These are phyloP conservation scores for Fusarium papillatum DNA, from an alignment of 2,329 filamentous ascomycete genomes.

Conservation along the genomic window DNA sequence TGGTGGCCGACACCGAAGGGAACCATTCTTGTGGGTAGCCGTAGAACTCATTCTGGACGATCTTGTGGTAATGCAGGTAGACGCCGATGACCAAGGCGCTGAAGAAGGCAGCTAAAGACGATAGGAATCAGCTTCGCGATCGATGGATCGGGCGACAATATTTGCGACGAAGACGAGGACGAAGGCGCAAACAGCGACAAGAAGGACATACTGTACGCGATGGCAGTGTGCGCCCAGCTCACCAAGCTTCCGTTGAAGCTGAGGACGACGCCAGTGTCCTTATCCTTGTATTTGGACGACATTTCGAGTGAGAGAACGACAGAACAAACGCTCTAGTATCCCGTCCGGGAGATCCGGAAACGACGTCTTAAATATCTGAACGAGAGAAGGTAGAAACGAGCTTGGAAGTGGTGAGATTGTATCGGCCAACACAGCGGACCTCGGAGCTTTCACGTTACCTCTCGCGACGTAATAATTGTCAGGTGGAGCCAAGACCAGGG, in stretches of 20 bases:
- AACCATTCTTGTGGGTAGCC: conserved; percentile 98
- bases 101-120: conserved; percentile 80
- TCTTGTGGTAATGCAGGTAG: conserved; percentile 93
- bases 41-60: conserved; percentile 97
- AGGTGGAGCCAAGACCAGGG: conserved; percentile 31
- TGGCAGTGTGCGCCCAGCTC: conserved; percentile 86
- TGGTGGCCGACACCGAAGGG: conserved; percentile 94
- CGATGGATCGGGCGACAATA: neutral
- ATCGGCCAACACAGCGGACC: conserved; percentile 37
- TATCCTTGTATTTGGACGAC: conserved; percentile 72
- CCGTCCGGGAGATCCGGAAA: conserved; percentile 50
- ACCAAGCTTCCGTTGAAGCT: conserved; percentile 90
- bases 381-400: conserved; percentile 25
- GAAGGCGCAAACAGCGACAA: conserved; percentile 6
- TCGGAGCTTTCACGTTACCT: conserved; percentile 44
- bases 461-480: conserved; percentile 43
- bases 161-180: neutral
- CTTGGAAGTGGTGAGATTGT: conserved; percentile 44
- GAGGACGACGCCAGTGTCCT: conserved; percentile 70
- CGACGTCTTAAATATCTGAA: conserved; percentile 25
- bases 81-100: conserved; percentile 87
- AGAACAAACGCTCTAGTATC: conserved; percentile 39
- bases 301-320: conserved; percentile 45
- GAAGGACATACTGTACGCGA: conserved; percentile 79
- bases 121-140: conserved; percentile 34